Percentiles rank a stretch among this genome's conserved stretches.
These are phyloP conservation scores for Zarea fungicola DNA, from an alignment of 2,329 filamentous ascomycete genomes.

Conservation along the genomic window DNA sequence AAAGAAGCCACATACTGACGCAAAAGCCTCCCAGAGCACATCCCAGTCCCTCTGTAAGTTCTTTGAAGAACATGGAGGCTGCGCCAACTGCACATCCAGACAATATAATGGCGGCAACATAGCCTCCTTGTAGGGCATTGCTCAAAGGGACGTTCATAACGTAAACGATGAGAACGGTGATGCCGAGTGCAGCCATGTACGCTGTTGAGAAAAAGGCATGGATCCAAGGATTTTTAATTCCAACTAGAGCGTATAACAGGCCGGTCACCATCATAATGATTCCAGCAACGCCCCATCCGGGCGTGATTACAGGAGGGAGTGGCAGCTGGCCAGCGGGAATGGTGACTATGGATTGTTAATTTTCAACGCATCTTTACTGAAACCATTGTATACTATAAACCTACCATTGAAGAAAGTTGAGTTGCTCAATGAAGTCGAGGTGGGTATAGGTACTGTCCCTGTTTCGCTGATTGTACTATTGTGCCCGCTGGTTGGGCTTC, in stretches of 20 bases:
- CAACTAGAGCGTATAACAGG: constrained; percentile 65
- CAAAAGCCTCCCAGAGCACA: constrained; percentile 85
- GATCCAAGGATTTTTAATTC: constrained; percentile 75
- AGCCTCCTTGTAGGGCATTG: constrained; percentile 75
- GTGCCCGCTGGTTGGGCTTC: background rate
- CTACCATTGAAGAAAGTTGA: constrained; percentile 32
- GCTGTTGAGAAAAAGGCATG: constrained; percentile 77
- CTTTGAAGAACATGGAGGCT: constrained; percentile 70
- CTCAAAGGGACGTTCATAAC: constrained; percentile 76
- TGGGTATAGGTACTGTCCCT: constrained; percentile 10
- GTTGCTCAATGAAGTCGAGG: constrained; percentile 21
- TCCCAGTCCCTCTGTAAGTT: constrained; percentile 75
- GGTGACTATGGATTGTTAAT: constrained; percentile 30
- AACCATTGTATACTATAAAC: constrained; percentile 8
- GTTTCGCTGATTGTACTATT: constrained; percentile 10
- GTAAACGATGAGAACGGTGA: constrained; percentile 80
- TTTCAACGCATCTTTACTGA: background rate
- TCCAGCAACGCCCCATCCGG: constrained; percentile 74
- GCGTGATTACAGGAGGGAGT: constrained; percentile 68
- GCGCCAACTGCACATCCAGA: constrained; percentile 71
- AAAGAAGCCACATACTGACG: constrained; percentile 85
- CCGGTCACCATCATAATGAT: constrained; percentile 70
- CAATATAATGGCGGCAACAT: constrained; percentile 71
- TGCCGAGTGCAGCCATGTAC: constrained; percentile 65
- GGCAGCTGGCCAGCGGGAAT: constrained; percentile 57